A percentile compares a stretch with the other conserved stretches of the same genome.
These are phyloP conservation scores for Candida loeiensis DNA, from an alignment of 805 yeast genomes.

Conservation along the genomic window DNA sequence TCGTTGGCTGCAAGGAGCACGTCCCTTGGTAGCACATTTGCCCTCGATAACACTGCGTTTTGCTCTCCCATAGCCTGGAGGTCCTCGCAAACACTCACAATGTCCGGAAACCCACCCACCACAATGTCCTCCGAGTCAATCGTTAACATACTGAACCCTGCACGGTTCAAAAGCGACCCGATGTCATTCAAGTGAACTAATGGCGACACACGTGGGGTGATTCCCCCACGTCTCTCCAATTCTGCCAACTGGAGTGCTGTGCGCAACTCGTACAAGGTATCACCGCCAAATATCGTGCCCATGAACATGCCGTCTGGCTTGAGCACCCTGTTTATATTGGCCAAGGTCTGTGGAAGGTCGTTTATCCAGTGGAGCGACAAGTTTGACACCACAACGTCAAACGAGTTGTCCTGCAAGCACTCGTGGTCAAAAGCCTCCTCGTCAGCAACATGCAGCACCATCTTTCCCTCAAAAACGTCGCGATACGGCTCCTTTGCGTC, in stretches of 20 bases:
- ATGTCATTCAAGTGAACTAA: slow-evolving; percentile 75
- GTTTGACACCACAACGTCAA: slow-evolving; percentile 72
- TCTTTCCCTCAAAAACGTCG: slow-evolving; percentile 36
- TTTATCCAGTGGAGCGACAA: slow-evolving; percentile 81
- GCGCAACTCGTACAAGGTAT: slow-evolving; percentile 77
- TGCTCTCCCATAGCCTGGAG: slow-evolving; percentile 82
- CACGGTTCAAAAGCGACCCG: slow-evolving; percentile 66
- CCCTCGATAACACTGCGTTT: slow-evolving; percentile 58
- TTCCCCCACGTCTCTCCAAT: slow-evolving; percentile 72
- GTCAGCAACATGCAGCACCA: slow-evolving; percentile 56
- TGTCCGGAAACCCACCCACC: slow-evolving; percentile 71
- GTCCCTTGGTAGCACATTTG: slow-evolving; percentile 47
- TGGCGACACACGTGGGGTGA: slow-evolving; percentile 79
- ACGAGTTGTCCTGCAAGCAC: slow-evolving; percentile 37
- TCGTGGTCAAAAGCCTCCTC: slow-evolving; percentile 59
- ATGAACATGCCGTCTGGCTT: slow-evolving; percentile 80
- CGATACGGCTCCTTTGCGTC: slow-evolving; percentile 45
- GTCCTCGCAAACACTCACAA: slow-evolving; percentile 64
- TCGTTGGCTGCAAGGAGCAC: slow-evolving; percentile 72
- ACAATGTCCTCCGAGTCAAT: slow-evolving; percentile 81
- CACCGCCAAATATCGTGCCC: slow-evolving; percentile 81
- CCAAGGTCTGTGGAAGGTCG: slow-evolving; percentile 67
- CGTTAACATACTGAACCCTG: slow-evolving; percentile 76
- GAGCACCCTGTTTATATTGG: slow-evolving; percentile 52
- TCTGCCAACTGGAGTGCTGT: slow-evolving; percentile 81